Conservation (phyloP, 495 filamentous ascomycete species). For the Podospora pseudopauciseta region DNA sequence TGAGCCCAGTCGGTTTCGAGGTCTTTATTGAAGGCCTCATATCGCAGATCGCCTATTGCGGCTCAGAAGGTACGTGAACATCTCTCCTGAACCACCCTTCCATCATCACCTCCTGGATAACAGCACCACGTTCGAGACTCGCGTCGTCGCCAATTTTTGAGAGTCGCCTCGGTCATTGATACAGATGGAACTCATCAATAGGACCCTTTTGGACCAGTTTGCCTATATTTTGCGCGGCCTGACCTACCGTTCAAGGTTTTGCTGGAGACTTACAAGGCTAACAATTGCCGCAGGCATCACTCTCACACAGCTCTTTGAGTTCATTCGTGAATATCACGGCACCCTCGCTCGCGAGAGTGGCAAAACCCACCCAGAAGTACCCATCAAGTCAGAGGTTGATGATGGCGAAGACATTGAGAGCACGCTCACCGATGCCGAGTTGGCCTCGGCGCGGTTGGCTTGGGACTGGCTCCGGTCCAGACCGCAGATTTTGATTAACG, state of each 20-base stretch:
- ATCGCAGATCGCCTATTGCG: slow-evolving; percentile 64
- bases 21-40: slow-evolving; percentile 68
- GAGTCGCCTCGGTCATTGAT: not conserved
- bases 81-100: slow-evolving; percentile 4
- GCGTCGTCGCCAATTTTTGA: not conserved
- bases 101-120: not conserved
- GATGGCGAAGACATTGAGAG: slow-evolving; percentile 22
- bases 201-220: not conserved
- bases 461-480: slow-evolving; percentile 45
- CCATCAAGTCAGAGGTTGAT: not conserved
- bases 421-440: slow-evolving; percentile 26
- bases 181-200: not conserved
- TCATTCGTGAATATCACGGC: slow-evolving; percentile 31
- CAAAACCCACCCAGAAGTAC: slow-evolving; percentile 7
- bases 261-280: slow-evolving; percentile 1
- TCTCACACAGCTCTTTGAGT: slow-evolving; percentile 26
- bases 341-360: slow-evolving; percentile 16
- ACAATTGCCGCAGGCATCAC: slow-evolving; percentile 27
- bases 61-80: slow-evolving; percentile 61
- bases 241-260: slow-evolving; percentile 1
- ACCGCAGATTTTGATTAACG: slow-evolving; percentile 42
- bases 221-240: not conserved
- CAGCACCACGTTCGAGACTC: slow-evolving; percentile 3
- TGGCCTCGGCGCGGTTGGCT: slow-evolving; percentile 38
- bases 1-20: slow-evolving; percentile 62